Percentiles rank a stretch among this genome's conserved stretches.
These are phyloP conservation scores for Hypholoma fasciculare DNA, from an alignment of 768 basidiomycete species.

Conservation along the genomic window DNA sequence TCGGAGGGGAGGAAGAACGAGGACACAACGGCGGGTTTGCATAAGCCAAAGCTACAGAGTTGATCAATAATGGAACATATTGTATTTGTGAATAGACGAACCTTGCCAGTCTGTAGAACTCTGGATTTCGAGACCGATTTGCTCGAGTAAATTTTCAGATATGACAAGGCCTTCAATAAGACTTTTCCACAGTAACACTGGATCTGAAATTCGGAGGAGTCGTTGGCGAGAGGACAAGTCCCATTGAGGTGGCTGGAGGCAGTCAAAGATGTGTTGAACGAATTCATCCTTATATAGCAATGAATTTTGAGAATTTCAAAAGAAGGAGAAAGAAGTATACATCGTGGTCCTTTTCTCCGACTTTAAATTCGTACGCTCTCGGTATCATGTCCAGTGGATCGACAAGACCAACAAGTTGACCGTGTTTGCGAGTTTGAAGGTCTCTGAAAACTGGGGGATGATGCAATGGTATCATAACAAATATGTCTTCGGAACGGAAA, in stretches of 20 bases:
- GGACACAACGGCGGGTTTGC: slow-evolving; percentile 48
- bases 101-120: slow-evolving; percentile 58
- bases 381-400: slow-evolving; percentile 63
- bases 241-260: slow-evolving; percentile 17
- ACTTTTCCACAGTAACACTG: slow-evolving; percentile 42
- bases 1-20: slow-evolving; percentile 37
- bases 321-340: slow-evolving; percentile 20
- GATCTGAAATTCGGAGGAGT: slow-evolving; percentile 26
- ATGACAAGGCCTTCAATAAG: slow-evolving; percentile 39
- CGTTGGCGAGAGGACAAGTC: slow-evolving; percentile 20
- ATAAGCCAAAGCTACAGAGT: slow-evolving; percentile 42
- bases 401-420: slow-evolving; percentile 43
- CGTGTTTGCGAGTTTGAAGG: slow-evolving; percentile 29
- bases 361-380: slow-evolving; percentile 31
- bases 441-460: slow-evolving; percentile 43
- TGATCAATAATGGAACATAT: not conserved
- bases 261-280: slow-evolving; percentile 12
- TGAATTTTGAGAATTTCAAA: slow-evolving; percentile 21
- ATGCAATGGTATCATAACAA: slow-evolving; percentile 47
- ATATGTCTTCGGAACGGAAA: slow-evolving; percentile 39
- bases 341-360: slow-evolving; percentile 14
- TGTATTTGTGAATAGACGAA: slow-evolving; percentile 19
- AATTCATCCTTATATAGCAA: slow-evolving; percentile 8
- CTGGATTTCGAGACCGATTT: slow-evolving; percentile 47
- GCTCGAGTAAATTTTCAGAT: slow-evolving; percentile 31